phyloP scores from a whole-genome alignment of 805 yeast genomes.

The Nakazawaea ernobii region DNA sequence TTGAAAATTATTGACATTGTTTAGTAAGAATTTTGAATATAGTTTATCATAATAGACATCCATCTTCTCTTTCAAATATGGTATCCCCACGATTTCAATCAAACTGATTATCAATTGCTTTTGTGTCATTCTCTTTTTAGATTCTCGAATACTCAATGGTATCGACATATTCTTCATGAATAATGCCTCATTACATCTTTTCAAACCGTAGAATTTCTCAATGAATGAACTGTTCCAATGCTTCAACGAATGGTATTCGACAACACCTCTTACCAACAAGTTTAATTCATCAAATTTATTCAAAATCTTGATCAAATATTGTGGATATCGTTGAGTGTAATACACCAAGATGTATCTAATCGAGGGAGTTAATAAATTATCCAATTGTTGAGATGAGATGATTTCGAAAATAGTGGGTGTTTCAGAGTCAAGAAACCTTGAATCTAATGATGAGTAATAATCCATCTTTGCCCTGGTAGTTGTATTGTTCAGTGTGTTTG shows the following conservation, averaged over 20 bases:
- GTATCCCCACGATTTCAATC: constrained; percentile 54
- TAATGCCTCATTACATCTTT: constrained; percentile 38
- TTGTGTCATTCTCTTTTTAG: constrained; percentile 42
- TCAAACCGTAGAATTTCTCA: constrained; percentile 88
- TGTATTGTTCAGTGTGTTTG: too few species aligned
- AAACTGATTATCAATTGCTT: constrained; percentile 52
- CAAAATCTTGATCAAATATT: constrained; percentile 49
- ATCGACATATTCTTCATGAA: neutral
- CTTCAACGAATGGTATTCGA: constrained; percentile 67
- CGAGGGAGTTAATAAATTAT: constrained; percentile 74
- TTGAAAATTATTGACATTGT: constrained; percentile 23
- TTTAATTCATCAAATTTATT: constrained; percentile 76
- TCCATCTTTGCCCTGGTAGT: constrained; percentile 43
- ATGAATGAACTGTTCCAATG: constrained; percentile 83
- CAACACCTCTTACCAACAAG: constrained; percentile 47
- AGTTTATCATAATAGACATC: constrained; percentile 58
- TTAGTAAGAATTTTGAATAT: constrained; percentile 53
- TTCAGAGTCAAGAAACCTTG: constrained; percentile 65
- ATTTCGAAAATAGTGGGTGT: constrained; percentile 88
- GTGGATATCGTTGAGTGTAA: constrained; percentile 75
- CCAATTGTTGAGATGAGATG: constrained; percentile 74
- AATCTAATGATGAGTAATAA: constrained; percentile 73
- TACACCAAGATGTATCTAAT: constrained; percentile 73
- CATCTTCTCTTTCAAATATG: constrained; percentile 66
- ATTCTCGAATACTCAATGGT: constrained; percentile 4